Base-by-base conservation (phyloP, 2,329 filamentous ascomycete species). In the Penicillium polonicum region DNA sequence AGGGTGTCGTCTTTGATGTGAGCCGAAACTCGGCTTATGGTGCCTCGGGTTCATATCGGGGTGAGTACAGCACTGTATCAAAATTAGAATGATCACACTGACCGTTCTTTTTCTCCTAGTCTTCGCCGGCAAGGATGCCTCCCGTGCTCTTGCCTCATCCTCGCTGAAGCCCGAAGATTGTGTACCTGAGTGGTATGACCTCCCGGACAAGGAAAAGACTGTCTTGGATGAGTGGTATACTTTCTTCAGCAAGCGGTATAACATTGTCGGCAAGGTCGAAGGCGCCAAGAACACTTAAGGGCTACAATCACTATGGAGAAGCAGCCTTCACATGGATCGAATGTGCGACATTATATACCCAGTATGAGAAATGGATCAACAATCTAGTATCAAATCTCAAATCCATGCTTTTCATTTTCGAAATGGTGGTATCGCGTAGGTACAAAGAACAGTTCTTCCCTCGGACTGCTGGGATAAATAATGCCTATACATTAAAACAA, bases 231-330 rank as follows among this genome's bases (percentile, higher is more conserved):
- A 99, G 74, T 99, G 94, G 94, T 86, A 88, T 62, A 96, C 89
- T 2, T 99, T 96, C 78, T 99, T 99, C 77, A 91, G 89, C 65
- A 99, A 97, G 80, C 84, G 94, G 57, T 99, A 99, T 79, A 97
- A 96, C 69, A 84, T 97, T 52, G 77, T 80, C 41, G 78, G 78
- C 43, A 78, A 78, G 68, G 76, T 80, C 9, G 65, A 74, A 62
- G 74, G 70, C 48, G 74, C 74, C 19, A 71, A 67, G 42, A 77
- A 76, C 60, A 68, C 68, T 44, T 75, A 59, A 65, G 7, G n/a
- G n/a, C 17, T 48, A 29, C 15, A 8, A 8, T 44, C 35, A 36
- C 13, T 8, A 19, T 49, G 19, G 21, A 46, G 31, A n/a, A 19
- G 39, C 35, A 27, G 25, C 10, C 17, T 19, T 48, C 15, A 15